Evolutionary conservation across 2,329 filamentous ascomycete species (phyloP), one percentile per base, ranked within the genome.

Genomic region (Colletotrichum musae): DNA sequence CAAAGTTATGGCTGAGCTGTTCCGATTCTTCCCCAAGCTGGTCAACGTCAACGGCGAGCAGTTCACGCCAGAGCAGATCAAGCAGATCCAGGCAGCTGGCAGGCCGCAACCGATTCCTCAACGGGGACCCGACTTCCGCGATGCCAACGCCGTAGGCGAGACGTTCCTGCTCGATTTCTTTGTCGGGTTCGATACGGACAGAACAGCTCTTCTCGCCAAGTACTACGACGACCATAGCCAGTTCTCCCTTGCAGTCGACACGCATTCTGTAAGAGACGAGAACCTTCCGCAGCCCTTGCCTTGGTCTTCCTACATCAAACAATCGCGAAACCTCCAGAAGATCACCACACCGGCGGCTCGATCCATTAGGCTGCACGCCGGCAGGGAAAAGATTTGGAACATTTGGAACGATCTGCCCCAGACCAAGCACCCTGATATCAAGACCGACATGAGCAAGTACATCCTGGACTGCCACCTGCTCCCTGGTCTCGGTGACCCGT

Each of bases 1-100:
- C 9, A 86, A 87, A 69, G 93, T 92, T 78, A 86, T 89, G 68
- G 82, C 87, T 16, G 92, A 94, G 57, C 83, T 98, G 66, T 83
- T 93, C 36, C 89, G 89, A 48, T 97, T 94, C 92, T 98, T 94
- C 76, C 95, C 94, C 1, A 92, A 89, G 68, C 87, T 98, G 16
- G 90, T 91, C 74, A 88, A 91, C 69, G 83, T 98, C 73, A 97
- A 97, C 78, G 89, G 90, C 63, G 83, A 89, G 6, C 88, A 92
- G 76, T 89, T 97, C 18, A 93, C 92, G 1, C 86, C 91, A 0
- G 90, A 93, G 75, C 89, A 94, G 74, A 84, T 93, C 59, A 88
- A 88, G 9, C 85, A 89, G 64, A 80, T 84, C 73, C 80, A 85
- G 68, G 80, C 85, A 56, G 83, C 84, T 28, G 74, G 85, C 71